Evolutionary conservation across 176 grass and related monocot species (phyloP), one percentile per base, ranked within the genome.

Genomic region (Bonia amplexicaulis): DNA sequence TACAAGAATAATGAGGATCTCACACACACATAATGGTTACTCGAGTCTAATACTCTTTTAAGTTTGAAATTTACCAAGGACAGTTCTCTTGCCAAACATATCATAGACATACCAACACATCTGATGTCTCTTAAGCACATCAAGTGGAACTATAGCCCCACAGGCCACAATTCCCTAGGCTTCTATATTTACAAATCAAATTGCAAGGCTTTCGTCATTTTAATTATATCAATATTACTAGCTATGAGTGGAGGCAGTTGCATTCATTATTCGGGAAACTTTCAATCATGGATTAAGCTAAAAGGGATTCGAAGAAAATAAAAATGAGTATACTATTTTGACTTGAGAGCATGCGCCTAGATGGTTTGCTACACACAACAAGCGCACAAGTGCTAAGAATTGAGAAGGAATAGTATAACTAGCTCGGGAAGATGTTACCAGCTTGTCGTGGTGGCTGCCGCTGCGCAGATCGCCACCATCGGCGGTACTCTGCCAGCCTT

Each of bases 401-500:
- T 55, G 46, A 44, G 51, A 80, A 8, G 11, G n/a, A 54, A 84
- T 25, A 15, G 26, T 77, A 64, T 77, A 7, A 46, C 27, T 19
- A 40, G 65, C 40, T 70, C 15, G 55, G 31, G 14, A 89, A 73
- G 49, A 75, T 62, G 37, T 77, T 94, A 98, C 96, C 93, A 62
- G 82, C 88, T 67, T 89, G 89, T 12, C 64, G 85, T 19, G 89
- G 84, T 3, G 84, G 91, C 44, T 40, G 64, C 74, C 74, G 81
- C 66, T 51, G 82, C 9, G 88, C 61, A 85, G 52, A 81, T 54
- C 52, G 89, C 89, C 91, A 95, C 60, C 46, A 74, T 53, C 96
- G 77, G 60, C 71, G 86, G 79, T 98, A 95, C 17, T 85, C 76
- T 27, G 91, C 83, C 41, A 93, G 72, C 57, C 89, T 91, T 44